Percentiles rank a stretch among this genome's conserved stretches.
phyloP scores from a whole-genome alignment of 2,329 filamentous ascomycete genomes.

The Aspergillus viridinutans region DNA sequence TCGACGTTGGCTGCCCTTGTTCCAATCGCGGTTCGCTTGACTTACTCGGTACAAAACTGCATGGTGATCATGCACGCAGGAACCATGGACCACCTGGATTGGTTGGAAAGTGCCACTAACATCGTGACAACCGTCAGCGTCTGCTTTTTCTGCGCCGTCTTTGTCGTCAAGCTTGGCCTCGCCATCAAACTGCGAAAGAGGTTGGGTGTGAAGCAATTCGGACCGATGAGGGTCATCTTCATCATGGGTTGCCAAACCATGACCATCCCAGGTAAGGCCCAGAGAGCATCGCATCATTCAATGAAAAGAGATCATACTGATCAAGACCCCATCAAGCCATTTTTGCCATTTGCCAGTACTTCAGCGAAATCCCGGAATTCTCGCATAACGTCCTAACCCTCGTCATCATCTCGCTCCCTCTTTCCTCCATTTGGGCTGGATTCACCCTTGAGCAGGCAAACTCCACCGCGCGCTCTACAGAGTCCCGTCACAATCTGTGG shows the following conservation, averaged over 20 bases:
- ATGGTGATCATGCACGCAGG: slow-evolving; percentile 33
- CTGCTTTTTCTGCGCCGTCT: slow-evolving; percentile 60
- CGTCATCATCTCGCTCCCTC: slow-evolving; percentile 60
- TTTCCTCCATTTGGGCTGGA: slow-evolving; percentile 64
- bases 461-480: slow-evolving; percentile 3
- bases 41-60: slow-evolving; percentile 48
- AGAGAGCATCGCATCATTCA: slow-evolving; percentile 6
- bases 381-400: slow-evolving; percentile 54
- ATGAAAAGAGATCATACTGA: slow-evolving; percentile 4
- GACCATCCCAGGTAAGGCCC: slow-evolving; percentile 54
- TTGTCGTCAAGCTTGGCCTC: slow-evolving; percentile 57
- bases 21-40: slow-evolving; percentile 53
- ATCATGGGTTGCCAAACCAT: slow-evolving; percentile 66
- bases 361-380: slow-evolving; percentile 49
- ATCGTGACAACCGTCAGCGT: slow-evolving; percentile 55
- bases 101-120: slow-evolving; percentile 44
- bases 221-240: slow-evolving; percentile 63
- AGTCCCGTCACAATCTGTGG: slow-evolving; percentile 25
- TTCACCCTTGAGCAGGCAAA: slow-evolving; percentile 27
- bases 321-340: slow-evolving; percentile 43
- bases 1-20: slow-evolving; percentile 49
- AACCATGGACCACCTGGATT: slow-evolving; percentile 28
- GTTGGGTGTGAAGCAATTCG: slow-evolving; percentile 58
- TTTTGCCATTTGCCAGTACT: slow-evolving; percentile 57
- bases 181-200: slow-evolving; percentile 54